Base-by-base conservation (phyloP, 2,329 filamentous ascomycete species). In the Nothophaeocryptopus gaeumannii region DNA sequence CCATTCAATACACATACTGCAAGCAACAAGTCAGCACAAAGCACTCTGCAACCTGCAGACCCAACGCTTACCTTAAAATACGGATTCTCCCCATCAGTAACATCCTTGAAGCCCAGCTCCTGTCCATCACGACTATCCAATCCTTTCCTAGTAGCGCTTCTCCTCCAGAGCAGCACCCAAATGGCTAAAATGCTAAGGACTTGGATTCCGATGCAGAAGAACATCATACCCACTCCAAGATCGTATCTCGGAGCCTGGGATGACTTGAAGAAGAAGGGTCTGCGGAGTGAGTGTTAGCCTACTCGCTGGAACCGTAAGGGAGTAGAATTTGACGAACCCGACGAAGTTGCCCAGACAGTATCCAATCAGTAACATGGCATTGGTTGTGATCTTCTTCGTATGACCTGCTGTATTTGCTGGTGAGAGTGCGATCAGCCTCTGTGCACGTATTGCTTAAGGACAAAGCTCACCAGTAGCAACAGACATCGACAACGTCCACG, bases 361-460 rank as follows among this genome's bases (percentile, higher is more conserved):
- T 3, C 50, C 57, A 26, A 67, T 40, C 35, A 59, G 62, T 39
- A 64, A 60, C 53, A 66, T 60, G 1, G 78, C 80, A 13, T 80
- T 82, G n/a, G 80, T 80, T 16, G 83, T 78, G 40, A 83, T 79
- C 61, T 85, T 83, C 62, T 83, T 83, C 1, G 79, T 81, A 54
- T 82, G 78, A 0, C 80, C 80, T 1, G 70, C 74, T 0, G 72
- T 74, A 54, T 79, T 79, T 32, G 73, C 74, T 26, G 3, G 4
- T 3, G 7, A 7, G 3, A 26, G 7, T 26, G 3, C 20, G 20
- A n/a, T 26, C 20, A 26, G 20, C 7, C 20, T 3, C 20, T 26
- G 20, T 26, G 20, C 20, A 26, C 20, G 20, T 7, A n/a, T n/a
- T n/a, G 3, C 20, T 3, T 26, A 26, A 7, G 7, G 7, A 26